Evolutionary conservation across 306 rosid genomes (phyloP), one percentile per base, ranked within the genome.

Genomic region (Prunus mongolica): DNA sequence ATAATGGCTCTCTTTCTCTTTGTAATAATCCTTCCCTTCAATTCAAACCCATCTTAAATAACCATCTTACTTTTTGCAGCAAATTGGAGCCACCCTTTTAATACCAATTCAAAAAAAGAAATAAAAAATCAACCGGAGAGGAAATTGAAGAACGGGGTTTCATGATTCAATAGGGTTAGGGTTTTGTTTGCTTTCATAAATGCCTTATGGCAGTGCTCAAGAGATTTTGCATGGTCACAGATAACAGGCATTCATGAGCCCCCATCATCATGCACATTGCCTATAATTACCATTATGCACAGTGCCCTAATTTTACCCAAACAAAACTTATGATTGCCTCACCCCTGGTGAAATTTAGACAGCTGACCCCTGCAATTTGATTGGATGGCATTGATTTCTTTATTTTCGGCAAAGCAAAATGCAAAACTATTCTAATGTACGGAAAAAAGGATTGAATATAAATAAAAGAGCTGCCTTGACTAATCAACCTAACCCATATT

Each of bases 241-340:
- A 72, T 69, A 87, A 74, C 87, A 78, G 81, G 92, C 96, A 88
- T 84, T 92, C 91, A 92, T 89, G 88, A 88, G 88, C 79, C 80
- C 80, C 85, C 90, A 82, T 82, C 96, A 92, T 95, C 96, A 87
- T 86, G 84, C 75, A 85, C 89, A 81, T 78, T 83, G 84, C 84
- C 83, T 87, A 91, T 96, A 96, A 96, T 91, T 96, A 90, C 98
- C 88, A 91, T 89, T 86, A 90, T 89, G 88, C 88, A 88, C 90
- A 66, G 78, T 19, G 13, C 85, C 83, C 71, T 84, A 82, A 68
- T 82, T 88, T 81, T 83, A 84, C 89, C 83, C 76, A 77, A 67
- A 47, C 14, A 34, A 18, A 55, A 55, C 51, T 16, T n/a, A 86
- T 84, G 89, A 89, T 89, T 87, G 78, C 85, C 79, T 79, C 67